Evolutionary conservation across 805 yeast genomes (phyloP).

Genomic region (Metschnikowia arizonensis): DNA sequence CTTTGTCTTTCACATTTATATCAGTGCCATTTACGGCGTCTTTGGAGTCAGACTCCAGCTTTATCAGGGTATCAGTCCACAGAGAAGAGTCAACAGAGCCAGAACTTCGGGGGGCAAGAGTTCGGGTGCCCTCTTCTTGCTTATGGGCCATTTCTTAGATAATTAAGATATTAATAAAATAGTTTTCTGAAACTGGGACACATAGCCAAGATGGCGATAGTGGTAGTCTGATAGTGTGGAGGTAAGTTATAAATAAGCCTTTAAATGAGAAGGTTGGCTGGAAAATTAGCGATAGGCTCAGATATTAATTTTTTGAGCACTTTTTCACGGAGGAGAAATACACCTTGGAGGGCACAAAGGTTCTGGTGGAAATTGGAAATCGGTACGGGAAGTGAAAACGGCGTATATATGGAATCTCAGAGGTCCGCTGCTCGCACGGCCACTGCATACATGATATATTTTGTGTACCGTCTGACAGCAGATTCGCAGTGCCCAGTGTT

Average conservation of each 20-base stretch:
- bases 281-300: neutral
- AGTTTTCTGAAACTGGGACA: neutral
- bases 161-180: neutral
- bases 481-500: constrained; percentile 2
- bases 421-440: constrained; percentile 7
- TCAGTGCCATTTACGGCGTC: neutral
- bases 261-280: neutral
- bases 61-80: neutral
- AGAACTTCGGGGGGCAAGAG: neutral
- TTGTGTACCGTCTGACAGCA: neutral
- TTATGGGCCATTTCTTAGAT: constrained; percentile 3
- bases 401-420: neutral
- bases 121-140: neutral
- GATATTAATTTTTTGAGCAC: neutral
- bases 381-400: neutral
- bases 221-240: neutral
- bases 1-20: neutral
- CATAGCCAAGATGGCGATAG: constrained; percentile 5
- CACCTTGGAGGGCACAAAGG: neutral
- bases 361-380: neutral
- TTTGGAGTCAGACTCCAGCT: neutral
- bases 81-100: neutral
- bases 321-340: neutral
- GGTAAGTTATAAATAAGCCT: neutral
- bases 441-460: constrained; percentile 6